phyloP scores from a whole-genome alignment of 805 yeast genomes.

The Wickerhamiella azyma region DNA sequence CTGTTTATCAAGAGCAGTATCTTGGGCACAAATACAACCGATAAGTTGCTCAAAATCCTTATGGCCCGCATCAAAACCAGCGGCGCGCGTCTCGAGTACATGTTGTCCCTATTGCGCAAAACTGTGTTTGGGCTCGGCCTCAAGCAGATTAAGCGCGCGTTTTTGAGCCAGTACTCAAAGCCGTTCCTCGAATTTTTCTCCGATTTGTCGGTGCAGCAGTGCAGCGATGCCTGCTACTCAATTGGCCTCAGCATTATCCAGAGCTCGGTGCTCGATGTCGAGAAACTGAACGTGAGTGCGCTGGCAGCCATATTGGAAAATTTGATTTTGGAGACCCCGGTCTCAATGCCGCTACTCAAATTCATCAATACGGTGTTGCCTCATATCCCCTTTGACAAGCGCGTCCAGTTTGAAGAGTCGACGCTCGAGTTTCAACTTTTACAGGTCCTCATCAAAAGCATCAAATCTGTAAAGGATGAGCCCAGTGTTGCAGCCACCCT shows the following conservation, averaged over 20 bases:
- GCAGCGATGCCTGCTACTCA: constrained; percentile 2
- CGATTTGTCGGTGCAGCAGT: not conserved
- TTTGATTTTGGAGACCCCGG: not conserved
- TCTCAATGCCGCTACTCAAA: constrained; percentile 4
- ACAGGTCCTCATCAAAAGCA: constrained; percentile 26
- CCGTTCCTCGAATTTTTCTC: constrained; percentile 4
- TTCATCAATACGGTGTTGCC: constrained; percentile 6
- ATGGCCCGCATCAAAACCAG: constrained; percentile 23
- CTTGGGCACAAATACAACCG: constrained; percentile 36
- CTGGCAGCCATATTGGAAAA: not conserved
- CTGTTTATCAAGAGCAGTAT: constrained; percentile 10
- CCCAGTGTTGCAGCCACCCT: constrained; percentile 36
- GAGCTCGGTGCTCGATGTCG: constrained; percentile 1
- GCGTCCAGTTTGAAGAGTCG: constrained; percentile 8
- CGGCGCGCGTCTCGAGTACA: constrained; percentile 6
- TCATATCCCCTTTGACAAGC: not conserved
- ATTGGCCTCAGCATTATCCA: constrained; percentile 3
- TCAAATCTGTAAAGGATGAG: constrained; percentile 34
- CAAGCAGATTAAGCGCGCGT: constrained; percentile 1
- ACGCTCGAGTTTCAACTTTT: constrained; percentile 8
- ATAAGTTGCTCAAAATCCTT: constrained; percentile 46
- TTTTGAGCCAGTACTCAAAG: constrained; percentile 2
- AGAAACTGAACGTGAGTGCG: not conserved
- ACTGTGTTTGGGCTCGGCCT: not conserved
- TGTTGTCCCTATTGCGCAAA: not conserved